These are phyloP conservation scores for Babesia divergens DNA, from an alignment of 169 alveolate species.

Conservation along the genomic window DNA sequence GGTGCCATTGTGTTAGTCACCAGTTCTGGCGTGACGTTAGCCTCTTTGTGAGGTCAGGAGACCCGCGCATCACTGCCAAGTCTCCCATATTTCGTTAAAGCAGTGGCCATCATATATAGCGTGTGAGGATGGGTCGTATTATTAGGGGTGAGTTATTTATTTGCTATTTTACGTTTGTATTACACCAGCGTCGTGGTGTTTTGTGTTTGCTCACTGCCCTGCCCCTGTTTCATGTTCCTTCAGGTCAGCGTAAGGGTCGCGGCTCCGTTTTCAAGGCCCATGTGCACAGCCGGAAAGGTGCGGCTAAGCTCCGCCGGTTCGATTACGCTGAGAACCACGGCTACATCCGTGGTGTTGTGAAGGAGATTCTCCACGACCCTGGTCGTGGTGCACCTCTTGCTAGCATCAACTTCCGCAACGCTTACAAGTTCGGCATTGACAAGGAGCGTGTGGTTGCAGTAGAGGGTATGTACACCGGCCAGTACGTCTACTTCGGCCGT, in stretches of 20 bases:
- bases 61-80: not conserved
- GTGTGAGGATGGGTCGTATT: constrained; percentile 52
- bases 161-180: not conserved
- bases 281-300: constrained; percentile 92
- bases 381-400: constrained; percentile 99
- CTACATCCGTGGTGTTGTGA: constrained; percentile 95
- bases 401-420: constrained; percentile 93
- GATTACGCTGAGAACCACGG: constrained; percentile 93
- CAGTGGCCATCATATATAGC: not conserved
- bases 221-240: constrained; percentile 45
- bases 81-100: not conserved
- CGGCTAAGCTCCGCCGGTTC: constrained; percentile 92
- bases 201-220: not conserved
- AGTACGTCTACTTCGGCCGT: constrained; percentile 96
- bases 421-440: constrained; percentile 91
- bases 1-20: not conserved
- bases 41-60: not conserved
- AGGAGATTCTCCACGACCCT: constrained; percentile 97
- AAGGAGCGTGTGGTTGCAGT: constrained; percentile 96
- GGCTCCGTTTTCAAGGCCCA: constrained; percentile 94
- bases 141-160: constrained; percentile 53
- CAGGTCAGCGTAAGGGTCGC: constrained; percentile 96
- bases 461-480: constrained; percentile 99
- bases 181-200: not conserved
- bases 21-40: not conserved